Conservation (phyloP, 768 basidiomycete genomes). For the Xerocomus potaroensis region DNA sequence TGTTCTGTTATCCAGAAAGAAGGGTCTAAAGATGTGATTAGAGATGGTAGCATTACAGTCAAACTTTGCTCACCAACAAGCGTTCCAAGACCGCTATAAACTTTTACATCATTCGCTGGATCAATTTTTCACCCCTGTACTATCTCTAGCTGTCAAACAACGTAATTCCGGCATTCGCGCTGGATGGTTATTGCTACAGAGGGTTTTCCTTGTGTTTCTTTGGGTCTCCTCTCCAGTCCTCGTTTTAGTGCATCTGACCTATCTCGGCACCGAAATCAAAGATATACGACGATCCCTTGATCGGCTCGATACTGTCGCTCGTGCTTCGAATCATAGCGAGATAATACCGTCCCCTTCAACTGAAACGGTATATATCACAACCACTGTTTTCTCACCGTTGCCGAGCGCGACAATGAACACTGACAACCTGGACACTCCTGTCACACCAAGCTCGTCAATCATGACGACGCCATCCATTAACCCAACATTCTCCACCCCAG, state of each 20-base stretch:
- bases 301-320: constrained; percentile 7
- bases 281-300: constrained; percentile 25
- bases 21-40: too few relatives aligned
- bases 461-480: constrained; percentile 6
- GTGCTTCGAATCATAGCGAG: constrained; percentile 4
- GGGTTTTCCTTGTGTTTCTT: constrained; percentile 10
- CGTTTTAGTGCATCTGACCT: constrained; percentile 18
- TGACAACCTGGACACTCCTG: constrained; percentile 1
- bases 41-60: constrained; percentile 44
- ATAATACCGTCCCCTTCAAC: constrained; percentile 2
- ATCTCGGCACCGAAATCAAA: constrained; percentile 26
- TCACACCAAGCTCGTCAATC: constrained; percentile 7
- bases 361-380: constrained; percentile 31
- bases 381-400: constrained; percentile 18
- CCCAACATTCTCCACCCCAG: constrained; percentile 2
- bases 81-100: constrained; percentile 36
- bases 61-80: constrained; percentile 53
- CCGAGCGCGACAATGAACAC: constrained; percentile 1
- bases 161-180: constrained; percentile 3
- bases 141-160: constrained; percentile 35
- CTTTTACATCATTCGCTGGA: constrained; percentile 55
- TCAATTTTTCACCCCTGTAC: constrained; percentile 54
- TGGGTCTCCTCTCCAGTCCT: constrained; percentile 17
- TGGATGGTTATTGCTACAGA: constrained; percentile 11
- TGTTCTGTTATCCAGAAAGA: not conserved